phyloP scores from a whole-genome alignment of 2,329 filamentous ascomycete species.

The Tolypocladium ovalisporum region DNA sequence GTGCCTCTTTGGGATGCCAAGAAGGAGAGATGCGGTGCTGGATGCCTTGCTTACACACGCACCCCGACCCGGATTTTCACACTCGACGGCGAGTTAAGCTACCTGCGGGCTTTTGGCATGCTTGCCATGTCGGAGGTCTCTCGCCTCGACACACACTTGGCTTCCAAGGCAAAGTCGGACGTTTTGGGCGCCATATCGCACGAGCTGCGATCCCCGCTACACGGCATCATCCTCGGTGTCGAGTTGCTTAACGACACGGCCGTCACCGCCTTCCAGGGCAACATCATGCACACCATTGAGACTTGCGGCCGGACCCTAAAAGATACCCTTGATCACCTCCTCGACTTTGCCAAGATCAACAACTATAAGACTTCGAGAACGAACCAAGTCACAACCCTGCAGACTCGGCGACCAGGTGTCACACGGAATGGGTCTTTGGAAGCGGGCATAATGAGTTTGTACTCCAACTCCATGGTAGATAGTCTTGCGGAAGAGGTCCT shows the following conservation, averaged over 20 bases:
- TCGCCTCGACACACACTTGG: constrained; percentile 24
- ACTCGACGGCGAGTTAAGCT: constrained; percentile 35
- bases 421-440: constrained; percentile 3
- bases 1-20: constrained; percentile 36
- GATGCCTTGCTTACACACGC: constrained; percentile 37
- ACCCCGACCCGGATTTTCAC: constrained; percentile 31
- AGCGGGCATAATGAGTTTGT: constrained; percentile 7
- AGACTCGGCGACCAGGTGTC: neutral
- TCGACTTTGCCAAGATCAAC: constrained; percentile 45
- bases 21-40: constrained; percentile 36
- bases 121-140: constrained; percentile 46
- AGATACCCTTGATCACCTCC: constrained; percentile 42
- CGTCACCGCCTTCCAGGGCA: constrained; percentile 33
- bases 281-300: constrained; percentile 37
- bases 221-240: constrained; percentile 44
- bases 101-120: constrained; percentile 39
- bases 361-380: constrained; percentile 13
- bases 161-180: constrained; percentile 41
- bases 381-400: neutral
- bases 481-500: constrained; percentile 33
- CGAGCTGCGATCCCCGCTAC: constrained; percentile 49
- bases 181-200: constrained; percentile 51
- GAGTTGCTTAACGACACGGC: constrained; percentile 42
- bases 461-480: constrained; percentile 22
- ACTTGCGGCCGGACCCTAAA: constrained; percentile 39